Evolutionary conservation across 192 early-diverging fungal genomes (phyloP).

Genomic region (Umbelopsis ramanniana): DNA sequence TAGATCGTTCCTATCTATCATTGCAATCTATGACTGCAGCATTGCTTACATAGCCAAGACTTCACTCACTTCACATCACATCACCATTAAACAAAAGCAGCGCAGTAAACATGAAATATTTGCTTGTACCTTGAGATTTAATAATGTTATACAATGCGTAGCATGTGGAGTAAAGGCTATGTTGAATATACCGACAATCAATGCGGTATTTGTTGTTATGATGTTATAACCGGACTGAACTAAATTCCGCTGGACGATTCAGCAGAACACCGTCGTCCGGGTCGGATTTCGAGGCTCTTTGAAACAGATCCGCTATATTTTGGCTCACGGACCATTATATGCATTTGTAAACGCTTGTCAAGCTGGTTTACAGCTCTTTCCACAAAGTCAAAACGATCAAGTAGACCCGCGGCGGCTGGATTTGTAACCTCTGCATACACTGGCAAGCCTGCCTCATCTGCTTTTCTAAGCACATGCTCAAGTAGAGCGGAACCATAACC

Average conservation of each 20-base stretch:
- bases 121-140: too few relatives aligned
- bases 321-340: slow-evolving; percentile 33
- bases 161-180: too few relatives aligned
- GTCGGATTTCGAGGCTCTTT: slow-evolving; percentile 29
- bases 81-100: too few relatives aligned
- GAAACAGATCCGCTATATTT: background rate
- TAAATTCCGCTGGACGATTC: background rate
- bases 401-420: slow-evolving; percentile 9
- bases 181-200: too few relatives aligned
- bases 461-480: slow-evolving; percentile 24
- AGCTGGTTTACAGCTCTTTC: background rate
- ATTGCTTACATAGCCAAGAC: too few relatives aligned
- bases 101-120: too few relatives aligned
- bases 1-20: too few relatives aligned
- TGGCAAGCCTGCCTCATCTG: slow-evolving; percentile 25
- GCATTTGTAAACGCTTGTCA: background rate
- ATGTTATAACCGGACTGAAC: background rate
- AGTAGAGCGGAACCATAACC: slow-evolving; percentile 34
- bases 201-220: too few relatives aligned
- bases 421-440: slow-evolving; percentile 27
- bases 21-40: too few relatives aligned
- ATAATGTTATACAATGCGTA: too few relatives aligned
- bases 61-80: too few relatives aligned
- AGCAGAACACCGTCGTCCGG: slow-evolving; percentile 28
- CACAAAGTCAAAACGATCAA: slow-evolving; percentile 30